Percentiles rank a stretch among this genome's conserved stretches.
phyloP scores from a whole-genome alignment of 2,329 filamentous ascomycete genomes.

The Ophiocordyceps polyrhachis-furcata region DNA sequence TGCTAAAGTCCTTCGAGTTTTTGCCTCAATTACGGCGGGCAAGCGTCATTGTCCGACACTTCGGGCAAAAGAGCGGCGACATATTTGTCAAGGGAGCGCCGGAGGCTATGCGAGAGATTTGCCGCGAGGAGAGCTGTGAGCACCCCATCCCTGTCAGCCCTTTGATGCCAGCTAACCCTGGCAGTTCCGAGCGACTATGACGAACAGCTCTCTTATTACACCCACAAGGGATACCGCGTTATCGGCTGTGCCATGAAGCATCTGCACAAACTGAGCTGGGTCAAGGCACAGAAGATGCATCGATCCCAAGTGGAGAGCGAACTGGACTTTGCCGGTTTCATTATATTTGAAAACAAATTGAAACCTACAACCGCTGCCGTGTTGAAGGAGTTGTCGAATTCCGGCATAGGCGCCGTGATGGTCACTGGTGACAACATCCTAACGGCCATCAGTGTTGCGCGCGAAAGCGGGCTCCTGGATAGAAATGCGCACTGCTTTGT shows the following conservation, averaged over 20 bases:
- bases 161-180: conserved; percentile 3
- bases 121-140: conserved; percentile 59
- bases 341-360: conserved; percentile 96
- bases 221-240: conserved; percentile 87
- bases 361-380: conserved; percentile 73
- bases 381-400: conserved; percentile 61
- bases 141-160: conserved; percentile 3
- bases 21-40: conserved; percentile 81
- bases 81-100: conserved; percentile 94
- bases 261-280: conserved; percentile 74
- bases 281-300: conserved; percentile 87
- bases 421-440: conserved; percentile 96
- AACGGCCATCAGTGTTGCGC: conserved; percentile 86
- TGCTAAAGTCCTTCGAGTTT: conserved; percentile 85
- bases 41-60: conserved; percentile 80
- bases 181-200: conserved; percentile 74
- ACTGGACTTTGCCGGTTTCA: conserved; percentile 84
- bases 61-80: conserved; percentile 66
- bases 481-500: conserved; percentile 78
- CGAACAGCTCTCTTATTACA: conserved; percentile 75
- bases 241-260: conserved; percentile 90
- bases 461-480: conserved; percentile 73
- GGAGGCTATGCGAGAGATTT: conserved; percentile 92
- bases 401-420: conserved; percentile 83
- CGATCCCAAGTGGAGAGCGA: conserved; percentile 67